phyloP scores from a whole-genome alignment of 1,284 basidiomycete genomes.

The Polyporus tsugae region DNA sequence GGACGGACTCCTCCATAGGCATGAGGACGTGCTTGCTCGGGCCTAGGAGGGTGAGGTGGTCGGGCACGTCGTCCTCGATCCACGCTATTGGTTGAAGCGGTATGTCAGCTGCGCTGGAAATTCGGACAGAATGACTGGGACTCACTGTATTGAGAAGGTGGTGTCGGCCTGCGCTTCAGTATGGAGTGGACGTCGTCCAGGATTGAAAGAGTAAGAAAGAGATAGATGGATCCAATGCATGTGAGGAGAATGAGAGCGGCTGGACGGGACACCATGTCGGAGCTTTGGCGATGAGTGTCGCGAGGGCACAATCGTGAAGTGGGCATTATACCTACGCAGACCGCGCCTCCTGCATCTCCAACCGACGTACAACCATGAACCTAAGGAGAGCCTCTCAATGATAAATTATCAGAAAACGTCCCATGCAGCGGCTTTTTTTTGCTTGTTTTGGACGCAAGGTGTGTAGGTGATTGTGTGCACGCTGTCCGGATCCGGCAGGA shows the following conservation, averaged over 20 bases:
- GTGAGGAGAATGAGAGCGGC: background rate
- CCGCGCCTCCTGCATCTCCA: background rate
- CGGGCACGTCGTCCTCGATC: slow-evolving; percentile 28
- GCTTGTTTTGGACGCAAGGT: background rate
- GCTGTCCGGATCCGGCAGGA: background rate
- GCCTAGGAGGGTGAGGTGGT: slow-evolving; percentile 13
- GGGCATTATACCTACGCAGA: background rate
- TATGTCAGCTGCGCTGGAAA: background rate
- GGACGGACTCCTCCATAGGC: slow-evolving; percentile 30
- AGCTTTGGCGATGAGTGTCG: background rate
- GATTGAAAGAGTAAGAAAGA: background rate
- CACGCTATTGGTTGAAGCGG: background rate
- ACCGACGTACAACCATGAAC: background rate
- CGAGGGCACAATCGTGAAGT: background rate
- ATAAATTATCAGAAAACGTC: too few relatives aligned
- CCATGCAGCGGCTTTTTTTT: too few relatives aligned
- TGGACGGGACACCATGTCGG: background rate
- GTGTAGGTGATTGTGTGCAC: background rate
- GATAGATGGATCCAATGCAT: background rate
- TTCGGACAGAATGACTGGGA: background rate
- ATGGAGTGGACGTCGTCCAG: background rate
- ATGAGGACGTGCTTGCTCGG: slow-evolving; percentile 19
- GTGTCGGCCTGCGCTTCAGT: background rate
- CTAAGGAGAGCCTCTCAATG: too few relatives aligned
- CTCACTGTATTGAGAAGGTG: background rate